A percentile compares a stretch with the other conserved stretches of the same genome.
These are phyloP conservation scores for Neocallimastix lanati DNA, from an alignment of 192 early-diverging fungal genomes.

Conservation along the genomic window DNA sequence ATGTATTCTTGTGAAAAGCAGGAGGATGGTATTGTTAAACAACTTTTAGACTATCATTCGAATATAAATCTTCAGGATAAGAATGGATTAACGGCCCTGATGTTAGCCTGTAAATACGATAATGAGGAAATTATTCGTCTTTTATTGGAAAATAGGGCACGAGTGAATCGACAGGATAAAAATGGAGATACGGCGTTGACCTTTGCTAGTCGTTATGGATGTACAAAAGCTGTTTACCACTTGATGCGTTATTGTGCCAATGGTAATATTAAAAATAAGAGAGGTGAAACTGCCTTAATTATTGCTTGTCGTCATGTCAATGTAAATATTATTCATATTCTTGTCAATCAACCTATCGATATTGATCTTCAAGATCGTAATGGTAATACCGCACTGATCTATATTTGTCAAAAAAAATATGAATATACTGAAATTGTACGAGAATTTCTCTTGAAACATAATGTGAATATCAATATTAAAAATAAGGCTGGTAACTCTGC, in stretches of 20 bases:
- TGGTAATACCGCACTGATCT: background rate
- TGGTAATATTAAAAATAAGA: background rate
- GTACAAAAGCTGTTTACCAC: background rate
- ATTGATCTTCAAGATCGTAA: background rate
- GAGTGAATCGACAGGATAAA: background rate
- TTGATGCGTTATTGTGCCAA: background rate
- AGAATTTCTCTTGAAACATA: background rate
- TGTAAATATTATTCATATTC: background rate
- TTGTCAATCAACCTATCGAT: background rate
- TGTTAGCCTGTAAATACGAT: background rate
- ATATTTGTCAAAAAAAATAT: background rate
- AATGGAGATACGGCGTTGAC: background rate
- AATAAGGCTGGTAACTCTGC: background rate
- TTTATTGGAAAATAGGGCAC: background rate
- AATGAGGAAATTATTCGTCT: background rate
- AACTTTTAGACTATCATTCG: background rate
- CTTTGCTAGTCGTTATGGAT: background rate
- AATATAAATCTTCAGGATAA: background rate
- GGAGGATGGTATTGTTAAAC: background rate
- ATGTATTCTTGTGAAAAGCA: background rate
- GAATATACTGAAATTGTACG: background rate
- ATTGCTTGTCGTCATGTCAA: background rate
- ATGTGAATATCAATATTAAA: background rate
- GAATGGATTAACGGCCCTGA: background rate
- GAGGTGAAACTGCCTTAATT: background rate